Conservation (phyloP, 108 stramenopile species). For the Skeletonema tropicum region DNA sequence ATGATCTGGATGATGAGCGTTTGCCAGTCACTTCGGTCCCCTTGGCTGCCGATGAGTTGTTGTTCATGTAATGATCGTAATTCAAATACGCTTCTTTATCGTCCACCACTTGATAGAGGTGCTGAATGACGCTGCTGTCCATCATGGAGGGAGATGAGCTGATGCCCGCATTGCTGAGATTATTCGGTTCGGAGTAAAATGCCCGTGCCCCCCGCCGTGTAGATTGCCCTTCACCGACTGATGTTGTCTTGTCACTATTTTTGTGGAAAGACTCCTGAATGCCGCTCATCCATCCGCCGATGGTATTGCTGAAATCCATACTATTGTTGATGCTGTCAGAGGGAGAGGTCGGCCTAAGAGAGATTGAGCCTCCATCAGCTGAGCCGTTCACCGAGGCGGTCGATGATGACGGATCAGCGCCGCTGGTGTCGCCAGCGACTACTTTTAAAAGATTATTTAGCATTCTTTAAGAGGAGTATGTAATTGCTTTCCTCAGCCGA, state of each 20-base stretch:
- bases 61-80: slow-evolving; percentile 23
- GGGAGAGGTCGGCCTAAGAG: background rate
- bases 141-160: background rate
- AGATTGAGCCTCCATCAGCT: too few species aligned
- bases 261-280: background rate
- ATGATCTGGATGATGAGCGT: slow-evolving; percentile 5
- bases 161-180: background rate
- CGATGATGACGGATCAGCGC: too few species aligned
- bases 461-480: too few species aligned
- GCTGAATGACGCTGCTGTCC: slow-evolving; percentile 8
- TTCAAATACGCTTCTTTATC: slow-evolving; percentile 37
- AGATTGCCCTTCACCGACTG: background rate
- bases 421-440: too few species aligned
- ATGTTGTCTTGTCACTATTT: background rate
- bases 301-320: background rate
- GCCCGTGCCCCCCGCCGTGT: background rate
- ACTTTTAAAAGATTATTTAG: too few species aligned
- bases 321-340: background rate
- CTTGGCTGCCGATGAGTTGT: background rate
- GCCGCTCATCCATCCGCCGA: background rate
- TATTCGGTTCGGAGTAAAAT: background rate
- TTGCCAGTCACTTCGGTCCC: background rate
- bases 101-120: slow-evolving; percentile 43
- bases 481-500: too few species aligned
- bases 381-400: too few species aligned